These are phyloP conservation scores for Clonostachys solani DNA, from an alignment of 2,329 filamentous ascomycete genomes.

Conservation along the genomic window DNA sequence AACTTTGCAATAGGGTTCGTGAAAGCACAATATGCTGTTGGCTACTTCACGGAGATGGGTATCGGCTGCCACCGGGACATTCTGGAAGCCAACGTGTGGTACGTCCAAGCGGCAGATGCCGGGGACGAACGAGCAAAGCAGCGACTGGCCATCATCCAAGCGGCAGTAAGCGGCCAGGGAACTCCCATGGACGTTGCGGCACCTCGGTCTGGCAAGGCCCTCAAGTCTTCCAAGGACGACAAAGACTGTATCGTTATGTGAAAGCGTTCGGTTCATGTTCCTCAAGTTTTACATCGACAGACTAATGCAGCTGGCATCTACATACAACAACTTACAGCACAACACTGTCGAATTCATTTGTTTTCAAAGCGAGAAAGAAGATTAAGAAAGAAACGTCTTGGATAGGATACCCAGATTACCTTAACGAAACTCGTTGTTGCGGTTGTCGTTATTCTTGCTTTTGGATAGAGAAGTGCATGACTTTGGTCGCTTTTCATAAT, in stretches of 20 bases:
- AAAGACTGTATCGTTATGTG: slow-evolving; percentile 58
- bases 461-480: too few species aligned
- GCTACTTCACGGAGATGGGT: slow-evolving; percentile 98
- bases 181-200: slow-evolving; percentile 52
- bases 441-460: too few species aligned
- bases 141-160: slow-evolving; percentile 79
- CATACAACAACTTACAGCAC: too few species aligned
- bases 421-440: too few species aligned
- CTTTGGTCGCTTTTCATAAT: too few species aligned
- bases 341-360: too few species aligned
- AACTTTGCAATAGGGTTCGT: slow-evolving; percentile 46
- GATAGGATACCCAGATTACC: too few species aligned
- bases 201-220: slow-evolving; percentile 45
- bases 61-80: slow-evolving; percentile 92
- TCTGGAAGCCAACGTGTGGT: slow-evolving; percentile 98
- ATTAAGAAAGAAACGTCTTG: too few species aligned
- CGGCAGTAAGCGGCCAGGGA: slow-evolving; percentile 62
- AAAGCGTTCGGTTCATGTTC: slow-evolving; percentile 1
- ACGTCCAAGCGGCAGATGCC: slow-evolving; percentile 89
- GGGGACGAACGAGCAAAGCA: slow-evolving; percentile 89
- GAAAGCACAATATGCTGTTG: slow-evolving; percentile 88
- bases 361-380: too few species aligned
- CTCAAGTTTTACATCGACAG: too few species aligned
- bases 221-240: slow-evolving; percentile 42
- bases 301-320: too few species aligned